phyloP scores from a whole-genome alignment of 2,329 filamentous ascomycete genomes.

The Hypomyces rosellus region DNA sequence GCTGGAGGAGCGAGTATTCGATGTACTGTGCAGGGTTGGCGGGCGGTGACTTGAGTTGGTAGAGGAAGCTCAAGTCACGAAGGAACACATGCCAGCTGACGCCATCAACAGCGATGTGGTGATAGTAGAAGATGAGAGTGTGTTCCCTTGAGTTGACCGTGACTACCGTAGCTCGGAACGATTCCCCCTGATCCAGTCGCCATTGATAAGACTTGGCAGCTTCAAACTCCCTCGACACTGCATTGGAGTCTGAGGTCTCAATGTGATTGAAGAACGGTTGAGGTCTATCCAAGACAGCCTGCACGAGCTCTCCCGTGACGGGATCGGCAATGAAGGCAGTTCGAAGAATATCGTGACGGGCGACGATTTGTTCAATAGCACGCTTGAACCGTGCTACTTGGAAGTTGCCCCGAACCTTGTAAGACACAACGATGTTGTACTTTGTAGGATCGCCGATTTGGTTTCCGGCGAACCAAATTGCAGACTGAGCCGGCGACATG shows the following conservation, averaged over 20 bases:
- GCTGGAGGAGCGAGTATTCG: background rate
- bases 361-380: background rate
- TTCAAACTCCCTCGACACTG: slow-evolving; percentile 10
- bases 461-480: background rate
- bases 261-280: slow-evolving; percentile 3
- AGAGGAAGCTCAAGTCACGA: slow-evolving; percentile 36
- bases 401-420: slow-evolving; percentile 22
- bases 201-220: slow-evolving; percentile 22
- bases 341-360: background rate
- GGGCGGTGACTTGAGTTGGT: slow-evolving; percentile 23
- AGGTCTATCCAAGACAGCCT: background rate
- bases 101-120: slow-evolving; percentile 48
- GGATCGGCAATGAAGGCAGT: background rate
- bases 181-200: slow-evolving; percentile 30
- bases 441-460: slow-evolving; percentile 2
- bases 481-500: too few species aligned
- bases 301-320: background rate
- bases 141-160: slow-evolving; percentile 26
- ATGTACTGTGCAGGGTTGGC: slow-evolving; percentile 1
- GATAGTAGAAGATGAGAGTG: slow-evolving; percentile 37
- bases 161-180: slow-evolving; percentile 28
- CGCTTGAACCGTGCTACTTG: background rate
- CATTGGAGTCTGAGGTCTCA: slow-evolving; percentile 16
- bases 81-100: slow-evolving; percentile 38
- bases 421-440: slow-evolving; percentile 15